Percentiles rank a stretch among this genome's conserved stretches.
Evolutionary conservation across 208 protist genomes (phyloP).

Genomic region (Porcisia deanei): DNA sequence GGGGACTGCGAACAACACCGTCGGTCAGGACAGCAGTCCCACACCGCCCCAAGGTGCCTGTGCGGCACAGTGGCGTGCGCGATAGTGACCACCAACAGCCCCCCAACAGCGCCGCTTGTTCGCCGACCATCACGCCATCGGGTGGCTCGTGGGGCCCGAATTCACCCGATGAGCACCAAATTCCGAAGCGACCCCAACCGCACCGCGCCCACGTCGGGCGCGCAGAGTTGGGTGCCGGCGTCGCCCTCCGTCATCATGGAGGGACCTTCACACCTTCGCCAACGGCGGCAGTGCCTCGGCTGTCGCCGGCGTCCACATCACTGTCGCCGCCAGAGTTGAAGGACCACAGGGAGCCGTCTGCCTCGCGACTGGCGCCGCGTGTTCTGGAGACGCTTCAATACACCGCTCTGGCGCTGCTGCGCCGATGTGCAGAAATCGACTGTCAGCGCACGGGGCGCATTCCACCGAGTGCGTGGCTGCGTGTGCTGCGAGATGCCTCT

Average conservation of each 20-base stretch:
- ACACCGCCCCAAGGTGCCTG: constrained; percentile 8
- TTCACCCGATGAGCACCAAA: constrained; percentile 1
- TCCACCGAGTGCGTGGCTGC: constrained; percentile 2
- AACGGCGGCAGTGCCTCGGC: not conserved
- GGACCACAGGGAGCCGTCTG: not conserved
- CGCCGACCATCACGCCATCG: constrained; percentile 1
- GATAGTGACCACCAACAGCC: too few relatives aligned
- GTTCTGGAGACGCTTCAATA: constrained; percentile 21
- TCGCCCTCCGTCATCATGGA: not conserved
- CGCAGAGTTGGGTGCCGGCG: not conserved
- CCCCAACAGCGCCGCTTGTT: not conserved
- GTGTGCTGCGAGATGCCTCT: constrained; percentile 5
- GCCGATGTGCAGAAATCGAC: constrained; percentile 7
- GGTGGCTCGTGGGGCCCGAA: not conserved
- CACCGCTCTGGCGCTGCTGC: constrained; percentile 12
- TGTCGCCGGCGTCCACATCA: not conserved
- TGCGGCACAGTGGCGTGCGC: constrained; percentile 9
- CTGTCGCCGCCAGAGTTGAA: not conserved
- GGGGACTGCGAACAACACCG: not conserved
- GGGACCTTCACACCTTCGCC: not conserved
- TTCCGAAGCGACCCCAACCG: not conserved
- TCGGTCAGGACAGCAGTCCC: not conserved
- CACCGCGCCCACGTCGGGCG: not conserved
- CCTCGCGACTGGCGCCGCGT: not conserved
- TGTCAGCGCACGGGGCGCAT: constrained; percentile 4